Conservation (phyloP, 768 basidiomycete species). For the Imleria badia region DNA sequence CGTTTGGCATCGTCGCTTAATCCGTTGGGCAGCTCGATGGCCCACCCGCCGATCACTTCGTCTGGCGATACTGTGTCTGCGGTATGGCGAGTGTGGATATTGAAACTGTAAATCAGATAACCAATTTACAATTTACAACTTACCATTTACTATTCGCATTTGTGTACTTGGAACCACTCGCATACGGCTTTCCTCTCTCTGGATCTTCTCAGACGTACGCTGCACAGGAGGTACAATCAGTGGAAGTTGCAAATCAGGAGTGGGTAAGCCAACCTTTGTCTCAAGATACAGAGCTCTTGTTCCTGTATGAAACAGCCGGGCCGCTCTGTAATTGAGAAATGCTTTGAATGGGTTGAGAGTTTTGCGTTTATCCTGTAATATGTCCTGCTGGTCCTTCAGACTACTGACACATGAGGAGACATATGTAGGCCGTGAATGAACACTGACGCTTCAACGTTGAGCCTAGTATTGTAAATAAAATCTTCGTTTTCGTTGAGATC, state of each 20-base stretch:
- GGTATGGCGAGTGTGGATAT: background rate
- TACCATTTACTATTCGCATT: background rate
- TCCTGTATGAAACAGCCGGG: background rate
- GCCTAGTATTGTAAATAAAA: background rate
- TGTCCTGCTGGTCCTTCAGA: background rate
- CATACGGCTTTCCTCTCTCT: background rate
- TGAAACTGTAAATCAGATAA: background rate
- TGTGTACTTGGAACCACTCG: slow-evolving; percentile 1
- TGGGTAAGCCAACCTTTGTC: background rate
- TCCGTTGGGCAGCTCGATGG: background rate
- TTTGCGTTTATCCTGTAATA: background rate
- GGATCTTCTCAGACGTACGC: slow-evolving; percentile 11
- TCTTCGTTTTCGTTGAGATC: background rate
- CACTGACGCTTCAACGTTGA: background rate
- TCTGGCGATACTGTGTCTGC: background rate
- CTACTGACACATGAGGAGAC: background rate
- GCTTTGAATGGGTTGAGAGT: slow-evolving; percentile 1
- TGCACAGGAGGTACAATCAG: background rate
- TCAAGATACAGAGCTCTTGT: background rate
- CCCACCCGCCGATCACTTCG: background rate
- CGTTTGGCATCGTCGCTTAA: background rate
- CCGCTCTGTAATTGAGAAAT: background rate
- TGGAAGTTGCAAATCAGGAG: background rate
- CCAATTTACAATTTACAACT: background rate
- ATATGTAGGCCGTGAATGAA: too few species aligned